Base-by-base conservation (phyloP, 2,329 filamentous ascomycete species). In the Phialophora verrucosa region DNA sequence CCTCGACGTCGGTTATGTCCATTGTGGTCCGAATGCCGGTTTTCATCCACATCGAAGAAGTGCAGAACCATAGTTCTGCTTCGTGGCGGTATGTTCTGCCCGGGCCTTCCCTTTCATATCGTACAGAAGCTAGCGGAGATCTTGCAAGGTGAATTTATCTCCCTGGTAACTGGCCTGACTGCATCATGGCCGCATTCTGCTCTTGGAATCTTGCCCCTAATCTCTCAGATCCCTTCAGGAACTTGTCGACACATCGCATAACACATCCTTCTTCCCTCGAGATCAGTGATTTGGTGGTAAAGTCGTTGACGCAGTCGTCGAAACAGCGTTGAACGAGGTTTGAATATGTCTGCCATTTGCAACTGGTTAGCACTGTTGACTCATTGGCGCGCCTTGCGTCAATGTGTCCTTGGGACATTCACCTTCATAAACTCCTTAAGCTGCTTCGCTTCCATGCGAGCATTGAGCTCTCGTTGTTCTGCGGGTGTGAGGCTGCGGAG, bases 381-480 rank as follows among this genome's bases (percentile, higher is more conserved):
- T 11, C 17, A 54, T 56, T 65, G 56, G 67, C 59, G 60, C 25
- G 10, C 49, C 10, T 14, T 51, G 10, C 6, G 20, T 53, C 6
- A 31, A 25, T 10, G 29, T 7, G 29, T 29, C n/a, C 25, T 4
- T 55, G 67, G 64, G 35, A 14, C 64, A 85, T 92, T 74, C 86
- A 98, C 95, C 75, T 88, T 91, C 90, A 98, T 97, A 78, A 99
- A 98, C 79, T 98, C 94, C 84, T 97, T 97, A 86, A 99, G 92
- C 83, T 99, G 95, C 83, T 95, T 96, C 83, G 91, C 91, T 84
- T 98, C 93, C 88, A 99, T 93, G 81, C 95, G 92, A 82, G 88
- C 83, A 82, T 96, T 90, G 78, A 99, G 91, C 85, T 95, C 92
- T 83, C 92, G 91, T 84, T 96, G 91, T 85, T 98, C 94, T 75